phyloP scores from a whole-genome alignment of 192 early-diverging fungal species.

The Coemansia sp. region DNA sequence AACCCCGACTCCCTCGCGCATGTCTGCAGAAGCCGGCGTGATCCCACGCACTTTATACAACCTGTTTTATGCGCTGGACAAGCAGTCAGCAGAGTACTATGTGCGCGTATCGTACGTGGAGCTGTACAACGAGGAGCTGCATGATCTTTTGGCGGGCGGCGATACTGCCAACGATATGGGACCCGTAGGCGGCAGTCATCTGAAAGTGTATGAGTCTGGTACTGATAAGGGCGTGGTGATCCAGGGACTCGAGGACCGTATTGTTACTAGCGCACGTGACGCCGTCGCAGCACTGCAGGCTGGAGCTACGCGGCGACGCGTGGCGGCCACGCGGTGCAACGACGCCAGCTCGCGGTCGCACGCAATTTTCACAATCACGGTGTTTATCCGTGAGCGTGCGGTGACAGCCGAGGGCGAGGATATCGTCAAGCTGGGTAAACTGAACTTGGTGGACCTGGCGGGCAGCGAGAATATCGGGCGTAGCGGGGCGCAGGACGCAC shows the following conservation, averaged over 20 bases:
- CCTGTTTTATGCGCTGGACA: constrained; percentile 75
- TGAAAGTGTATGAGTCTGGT: constrained; percentile 72
- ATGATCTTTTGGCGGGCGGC: constrained; percentile 75
- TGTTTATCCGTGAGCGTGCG: constrained; percentile 77
- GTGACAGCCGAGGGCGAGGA: constrained; percentile 74
- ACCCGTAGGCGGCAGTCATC: constrained; percentile 11
- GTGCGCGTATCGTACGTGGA: constrained; percentile 88
- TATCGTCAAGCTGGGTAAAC: constrained; percentile 87
- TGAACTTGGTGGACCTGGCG: constrained; percentile 95
- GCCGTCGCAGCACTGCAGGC: constrained; percentile 71
- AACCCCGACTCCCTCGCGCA: background rate
- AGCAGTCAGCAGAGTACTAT: constrained; percentile 67
- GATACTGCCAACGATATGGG: constrained; percentile 26
- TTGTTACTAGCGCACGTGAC: constrained; percentile 68
- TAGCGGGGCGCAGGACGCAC: constrained; percentile 79
- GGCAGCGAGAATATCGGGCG: constrained; percentile 92
- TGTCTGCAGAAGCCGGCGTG: constrained; percentile 68
- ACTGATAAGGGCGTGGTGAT: constrained; percentile 70
- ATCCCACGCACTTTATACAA: constrained; percentile 83
- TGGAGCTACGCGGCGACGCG: constrained; percentile 70
- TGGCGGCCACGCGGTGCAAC: constrained; percentile 87
- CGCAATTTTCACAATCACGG: constrained; percentile 87
- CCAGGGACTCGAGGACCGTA: constrained; percentile 78
- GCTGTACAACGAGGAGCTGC: constrained; percentile 93
- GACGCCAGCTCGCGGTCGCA: constrained; percentile 92